These are phyloP conservation scores for Colletotrichum spinosum DNA, from an alignment of 2,329 filamentous ascomycete genomes.

Conservation along the genomic window DNA sequence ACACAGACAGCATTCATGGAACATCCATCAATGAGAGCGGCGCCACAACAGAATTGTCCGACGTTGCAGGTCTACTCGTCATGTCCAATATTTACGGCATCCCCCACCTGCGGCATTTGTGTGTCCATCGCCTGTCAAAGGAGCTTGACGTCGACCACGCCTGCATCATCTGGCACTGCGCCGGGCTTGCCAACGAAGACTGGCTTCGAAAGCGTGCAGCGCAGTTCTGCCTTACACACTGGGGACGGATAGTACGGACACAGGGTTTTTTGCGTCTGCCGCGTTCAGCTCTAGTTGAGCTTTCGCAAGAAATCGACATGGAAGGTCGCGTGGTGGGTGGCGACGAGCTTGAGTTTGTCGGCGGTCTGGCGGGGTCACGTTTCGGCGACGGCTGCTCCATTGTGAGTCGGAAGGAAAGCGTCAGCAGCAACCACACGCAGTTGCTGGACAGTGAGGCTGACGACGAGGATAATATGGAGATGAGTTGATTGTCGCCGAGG, in stretches of 20 bases:
- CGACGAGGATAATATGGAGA: conserved; percentile 73
- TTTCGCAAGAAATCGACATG: conserved; percentile 92
- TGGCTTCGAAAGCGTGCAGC: conserved; percentile 93
- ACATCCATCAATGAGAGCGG: conserved; percentile 66
- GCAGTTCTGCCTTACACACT: conserved; percentile 89
- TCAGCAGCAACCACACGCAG: conserved; percentile 69
- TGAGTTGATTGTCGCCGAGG: conserved; percentile 48
- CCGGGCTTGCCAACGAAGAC: conserved; percentile 88
- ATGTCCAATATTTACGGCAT: conserved; percentile 99
- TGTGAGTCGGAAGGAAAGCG: conserved; percentile 66
- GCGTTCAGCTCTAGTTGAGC: conserved; percentile 83
- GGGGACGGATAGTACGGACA: conserved; percentile 93
- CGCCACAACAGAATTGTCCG: conserved; percentile 81
- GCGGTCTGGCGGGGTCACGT: conserved; percentile 60
- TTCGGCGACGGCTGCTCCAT: conserved; percentile 55
- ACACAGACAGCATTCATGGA: conserved; percentile 88
- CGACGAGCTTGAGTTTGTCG: conserved; percentile 77
- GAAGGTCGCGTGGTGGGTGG: conserved; percentile 93
- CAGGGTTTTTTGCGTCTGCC: conserved; percentile 86
- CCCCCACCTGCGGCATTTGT: conserved; percentile 89
- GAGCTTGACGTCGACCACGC: conserved; percentile 96
- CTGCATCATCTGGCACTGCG: conserved; percentile 95
- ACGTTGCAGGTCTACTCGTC: conserved; percentile 93
- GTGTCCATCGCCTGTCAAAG: conserved; percentile 88
- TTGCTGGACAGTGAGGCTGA: conserved; percentile 68